Evolutionary conservation across 2,329 filamentous ascomycete species (phyloP).

Genomic region (Colletotrichum sp.): DNA sequence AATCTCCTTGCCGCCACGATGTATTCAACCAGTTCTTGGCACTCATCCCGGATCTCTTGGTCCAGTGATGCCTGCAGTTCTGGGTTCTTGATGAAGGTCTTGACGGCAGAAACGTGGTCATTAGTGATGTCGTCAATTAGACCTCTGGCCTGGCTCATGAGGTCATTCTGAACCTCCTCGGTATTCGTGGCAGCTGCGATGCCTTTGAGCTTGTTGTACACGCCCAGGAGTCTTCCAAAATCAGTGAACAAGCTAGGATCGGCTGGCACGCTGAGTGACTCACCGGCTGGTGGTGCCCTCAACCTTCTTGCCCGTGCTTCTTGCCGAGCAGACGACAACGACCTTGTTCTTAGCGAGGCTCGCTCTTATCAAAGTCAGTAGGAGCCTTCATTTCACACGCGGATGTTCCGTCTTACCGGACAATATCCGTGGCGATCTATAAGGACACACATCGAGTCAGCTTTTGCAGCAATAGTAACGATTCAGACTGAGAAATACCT

Average conservation of each 20-base stretch:
- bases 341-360: slow-evolving; percentile 74
- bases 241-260: not conserved
- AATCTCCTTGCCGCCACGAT: slow-evolving; percentile 68
- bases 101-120: slow-evolving; percentile 80
- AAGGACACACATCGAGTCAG: slow-evolving; percentile 24
- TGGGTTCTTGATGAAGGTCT: slow-evolving; percentile 63
- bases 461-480: slow-evolving; percentile 27
- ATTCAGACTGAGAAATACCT: slow-evolving; percentile 46
- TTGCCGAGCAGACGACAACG: slow-evolving; percentile 92
- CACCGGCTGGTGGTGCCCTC: slow-evolving; percentile 95
- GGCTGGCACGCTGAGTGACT: slow-evolving; percentile 44
- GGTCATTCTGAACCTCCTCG: slow-evolving; percentile 55
- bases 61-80: slow-evolving; percentile 64
- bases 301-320: slow-evolving; percentile 92
- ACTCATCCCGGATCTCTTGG: slow-evolving; percentile 77
- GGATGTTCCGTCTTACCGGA: slow-evolving; percentile 50
- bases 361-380: slow-evolving; percentile 45
- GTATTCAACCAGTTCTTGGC: slow-evolving; percentile 79
- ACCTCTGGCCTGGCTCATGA: slow-evolving; percentile 69
- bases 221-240: slow-evolving; percentile 56
- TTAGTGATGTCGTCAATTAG: slow-evolving; percentile 82
- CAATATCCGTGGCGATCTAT: slow-evolving; percentile 72
- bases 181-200: slow-evolving; percentile 59
- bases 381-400: not conserved
- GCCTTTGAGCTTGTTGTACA: slow-evolving; percentile 61